Conservation (phyloP, 441 rosid species). For the Corymbia calophylla region DNA sequence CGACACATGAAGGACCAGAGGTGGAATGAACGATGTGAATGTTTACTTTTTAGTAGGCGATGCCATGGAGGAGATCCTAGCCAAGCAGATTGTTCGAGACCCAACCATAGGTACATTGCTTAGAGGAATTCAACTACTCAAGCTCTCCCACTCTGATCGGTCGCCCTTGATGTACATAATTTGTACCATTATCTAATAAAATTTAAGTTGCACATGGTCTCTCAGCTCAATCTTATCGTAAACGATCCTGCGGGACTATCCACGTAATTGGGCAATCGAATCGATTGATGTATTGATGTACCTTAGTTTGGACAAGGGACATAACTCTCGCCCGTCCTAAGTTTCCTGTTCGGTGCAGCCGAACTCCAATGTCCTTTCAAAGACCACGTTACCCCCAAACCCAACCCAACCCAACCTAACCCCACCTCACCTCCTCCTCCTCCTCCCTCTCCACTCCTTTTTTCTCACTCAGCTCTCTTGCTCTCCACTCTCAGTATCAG, state of each 20-base stretch:
- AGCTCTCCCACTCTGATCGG: too few species aligned
- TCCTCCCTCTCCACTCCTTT: neutral
- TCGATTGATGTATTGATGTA: neutral
- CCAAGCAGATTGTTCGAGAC: neutral
- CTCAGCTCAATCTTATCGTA: neutral
- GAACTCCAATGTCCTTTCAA: neutral
- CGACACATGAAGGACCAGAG: too few species aligned
- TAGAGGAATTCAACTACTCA: neutral
- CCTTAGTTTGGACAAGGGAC: neutral
- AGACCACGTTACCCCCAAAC: neutral
- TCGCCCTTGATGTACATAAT: neutral
- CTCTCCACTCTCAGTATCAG: neutral
- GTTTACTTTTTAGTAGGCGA: neutral
- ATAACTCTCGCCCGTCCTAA: fast-evolving
- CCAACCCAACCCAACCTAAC: neutral
- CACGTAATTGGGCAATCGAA: neutral
- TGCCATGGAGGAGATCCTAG: neutral
- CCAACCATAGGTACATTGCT: neutral
- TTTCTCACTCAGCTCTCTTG: neutral
- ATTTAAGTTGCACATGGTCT: neutral
- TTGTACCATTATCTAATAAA: neutral
- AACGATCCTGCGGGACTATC: neutral
- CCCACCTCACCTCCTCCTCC: neutral
- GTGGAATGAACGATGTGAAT: too few species aligned
- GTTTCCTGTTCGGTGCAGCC: neutral